Evolutionary conservation across 768 basidiomycete genomes (phyloP).

Genomic region (Lactifluus echinatus): DNA sequence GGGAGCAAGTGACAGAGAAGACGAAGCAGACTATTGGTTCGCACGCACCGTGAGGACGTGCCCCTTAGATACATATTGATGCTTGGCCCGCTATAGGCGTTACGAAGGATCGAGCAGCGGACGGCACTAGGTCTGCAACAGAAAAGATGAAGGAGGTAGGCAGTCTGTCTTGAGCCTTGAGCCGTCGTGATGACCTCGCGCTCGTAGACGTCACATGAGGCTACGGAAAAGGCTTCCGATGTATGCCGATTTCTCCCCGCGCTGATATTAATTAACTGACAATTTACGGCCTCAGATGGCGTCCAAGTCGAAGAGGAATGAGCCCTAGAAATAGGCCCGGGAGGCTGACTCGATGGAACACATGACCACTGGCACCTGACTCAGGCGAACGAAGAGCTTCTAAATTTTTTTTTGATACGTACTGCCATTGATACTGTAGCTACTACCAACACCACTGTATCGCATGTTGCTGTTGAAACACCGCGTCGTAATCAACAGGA

Average conservation of each 20-base stretch:
- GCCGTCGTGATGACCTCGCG: background rate
- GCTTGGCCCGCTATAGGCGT: background rate
- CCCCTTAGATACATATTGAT: background rate
- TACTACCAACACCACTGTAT: too few relatives aligned
- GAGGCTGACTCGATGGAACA: background rate
- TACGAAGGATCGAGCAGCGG: constrained; percentile 1
- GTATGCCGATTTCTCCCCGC: background rate
- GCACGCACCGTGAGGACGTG: background rate
- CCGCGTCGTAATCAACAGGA: too few relatives aligned
- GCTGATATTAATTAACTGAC: background rate
- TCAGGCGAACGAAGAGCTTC: background rate
- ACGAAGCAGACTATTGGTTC: constrained; percentile 14
- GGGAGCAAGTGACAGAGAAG: constrained; percentile 16
- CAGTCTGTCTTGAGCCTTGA: too few relatives aligned
- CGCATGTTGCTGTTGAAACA: too few relatives aligned
- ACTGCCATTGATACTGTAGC: too few relatives aligned
- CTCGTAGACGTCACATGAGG: background rate
- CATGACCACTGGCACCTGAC: background rate
- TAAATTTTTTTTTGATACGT: too few relatives aligned
- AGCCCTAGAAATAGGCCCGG: background rate
- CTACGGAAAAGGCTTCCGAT: constrained; percentile 5
- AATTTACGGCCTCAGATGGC: background rate
- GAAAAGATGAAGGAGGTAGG: constrained; percentile 5
- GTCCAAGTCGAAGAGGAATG: constrained; percentile 1
- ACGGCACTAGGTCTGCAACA: background rate